Evolutionary conservation across 768 basidiomycete genomes (phyloP), one percentile per base, ranked within the genome.

Genomic region (Tulasnella sp.): DNA sequence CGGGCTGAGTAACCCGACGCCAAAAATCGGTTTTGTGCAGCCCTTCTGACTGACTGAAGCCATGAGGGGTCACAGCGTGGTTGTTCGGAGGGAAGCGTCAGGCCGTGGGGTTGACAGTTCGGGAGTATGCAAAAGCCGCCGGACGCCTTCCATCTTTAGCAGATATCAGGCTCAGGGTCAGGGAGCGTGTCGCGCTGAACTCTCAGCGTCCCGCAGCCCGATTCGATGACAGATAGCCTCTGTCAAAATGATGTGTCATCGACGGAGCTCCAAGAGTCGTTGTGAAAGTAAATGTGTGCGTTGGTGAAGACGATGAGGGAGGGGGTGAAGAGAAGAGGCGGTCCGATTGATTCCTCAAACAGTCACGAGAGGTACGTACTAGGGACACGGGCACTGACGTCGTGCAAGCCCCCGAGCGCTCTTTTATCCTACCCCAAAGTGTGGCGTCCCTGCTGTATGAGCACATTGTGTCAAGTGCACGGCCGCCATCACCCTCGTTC

Each of bases 141-240:
- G 62, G 62, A 24, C 62, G 62, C n/a, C 62, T 68, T 34, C 62
- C 62, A 36, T 7, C 10, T 68, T 36, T 27, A 34, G 62, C 6
- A 68, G 24, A 31, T 68, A 31, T 68, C 62, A 27, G 34, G 36
- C 62, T 68, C 62, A 68, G 62, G 62, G 62, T 68, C 62, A 68
- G 62, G 62, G 62, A 68, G 62, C 62, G 62, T 68, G 62, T 68
- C 62, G 62, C 62, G 62, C 31, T 18, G 12, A 68, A 68, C 62
- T 68, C 62, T 68, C 62, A 68, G 27, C 62, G 19, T 5, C 34
- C 62, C 62, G 62, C 62, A 68, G 62, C 31, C 58, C 62, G 34
- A 44, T 44, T 27, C n/a, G 24, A 68, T 36, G 62, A 68, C 62
- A 16, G 62, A 68, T 68, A 68, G 62, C 62, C 31, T 68, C 21